Evolutionary conservation across 106 monocot species (phyloP), one percentile per base, ranked within the genome.

Genomic region (Apostasia ramifera): DNA sequence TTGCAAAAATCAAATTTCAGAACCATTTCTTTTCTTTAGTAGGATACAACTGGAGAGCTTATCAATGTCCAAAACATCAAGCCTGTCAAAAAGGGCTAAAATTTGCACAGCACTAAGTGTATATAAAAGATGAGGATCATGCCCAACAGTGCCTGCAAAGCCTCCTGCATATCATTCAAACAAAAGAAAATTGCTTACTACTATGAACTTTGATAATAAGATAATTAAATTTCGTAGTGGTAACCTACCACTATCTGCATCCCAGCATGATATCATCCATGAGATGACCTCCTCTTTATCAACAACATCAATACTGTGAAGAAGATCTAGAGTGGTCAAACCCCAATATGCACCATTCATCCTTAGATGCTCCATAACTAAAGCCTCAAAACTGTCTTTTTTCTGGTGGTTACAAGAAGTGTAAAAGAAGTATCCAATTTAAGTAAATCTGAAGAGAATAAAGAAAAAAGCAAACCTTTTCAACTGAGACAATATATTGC

Each of bases 321-420:
- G 92, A 47, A 98, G 72, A 73, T 93, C 85, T 6, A 98, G 87
- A 44, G 98, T 90, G 57, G 93, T 90, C 55, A 99, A 77, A 43
- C 98, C 98, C 98, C 98, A 99, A 58, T 93, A 99, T 1, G 87
- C 98, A 13, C 98, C 98, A 54, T 76, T 98, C 57, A 98, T 72
- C 50, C 92, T 63, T n/a, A 98, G 75, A 49, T 92, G 98, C 78
- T 98, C 92, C 76, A 84, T 89, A 12, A 81, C 71, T 61, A 93
- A n/a, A 11, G 98, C 76, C 69, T 84, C 93, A 12, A 98, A 90
- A 61, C 78, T 77, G 67, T 88, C 90, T 63, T 93, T 99, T 43
- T 70, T 85, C 97, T 98, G 79, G 6, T 37, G 4, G 37, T 6
- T 5, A 45, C 6, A 43, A 5, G 11, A 45, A 11, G 40, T 8